Base-by-base conservation (phyloP, 345 rosid species). In the Salix suchowensis region DNA sequence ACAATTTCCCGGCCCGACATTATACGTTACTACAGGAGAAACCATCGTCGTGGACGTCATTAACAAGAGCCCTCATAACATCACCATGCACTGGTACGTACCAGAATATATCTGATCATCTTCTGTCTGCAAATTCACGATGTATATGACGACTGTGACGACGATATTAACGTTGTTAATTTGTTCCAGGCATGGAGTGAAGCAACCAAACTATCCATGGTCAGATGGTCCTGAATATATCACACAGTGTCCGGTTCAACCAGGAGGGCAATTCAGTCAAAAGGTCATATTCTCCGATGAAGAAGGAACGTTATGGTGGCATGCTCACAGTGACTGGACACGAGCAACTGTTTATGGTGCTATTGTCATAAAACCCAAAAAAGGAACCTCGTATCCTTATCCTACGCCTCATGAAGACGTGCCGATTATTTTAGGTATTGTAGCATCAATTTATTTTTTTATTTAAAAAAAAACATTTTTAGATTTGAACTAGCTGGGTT, bases 271-370 rank as follows among this genome's bases (percentile, higher is more conserved):
- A 64, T 80, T 74, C 73, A 80, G 79, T 1, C 80, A 85, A 1
- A 74, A 76, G 46, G 72, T 85, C 11, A 74, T 46, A 14, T 75
- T 83, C 24, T 65, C 79, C 2, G 40, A 46, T 0, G 84, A 83
- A 64, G 86, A 81, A 81, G 86, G 86, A n/a, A 83, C 85, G 0
- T 46, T 85, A 3, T 83, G 86, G 88, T 85, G 88, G 88, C 88
- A 82, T 62, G 86, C 88, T 9, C 88, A 85, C 3, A 85, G 84
- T 16, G 82, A 81, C 5, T 85, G 88, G 86, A 73, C 85, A 26
- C 30, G 88, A 28, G 82, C 70, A 30, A 85, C 86, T 1, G 79
- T 86, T 2, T 80, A 86, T 39, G 86, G 88, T 5, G 85, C 88
- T 23, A 78, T 86, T 6, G 65, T 79, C 15, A 74, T 86, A 36